Evolutionary conservation across 2,329 filamentous ascomycete genomes (phyloP).

Genomic region (Sporothrix variecibatus): DNA sequence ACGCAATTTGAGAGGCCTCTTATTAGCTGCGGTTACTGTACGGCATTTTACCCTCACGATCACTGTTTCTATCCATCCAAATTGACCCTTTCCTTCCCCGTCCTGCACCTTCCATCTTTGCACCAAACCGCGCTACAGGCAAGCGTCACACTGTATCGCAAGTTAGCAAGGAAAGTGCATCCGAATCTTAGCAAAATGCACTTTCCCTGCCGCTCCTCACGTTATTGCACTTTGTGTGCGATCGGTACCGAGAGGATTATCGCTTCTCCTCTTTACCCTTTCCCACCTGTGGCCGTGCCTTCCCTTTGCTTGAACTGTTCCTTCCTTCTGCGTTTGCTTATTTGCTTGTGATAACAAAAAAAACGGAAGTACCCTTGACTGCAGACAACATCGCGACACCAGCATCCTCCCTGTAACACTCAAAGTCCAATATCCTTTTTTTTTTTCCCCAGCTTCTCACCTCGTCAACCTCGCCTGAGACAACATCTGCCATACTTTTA

Average conservation of each 20-base stretch:
- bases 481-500: not conserved
- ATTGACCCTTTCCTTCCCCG: not conserved
- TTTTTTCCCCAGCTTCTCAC: slow-evolving; percentile 2
- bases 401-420: not conserved
- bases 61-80: not conserved
- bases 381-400: not conserved
- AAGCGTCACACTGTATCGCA: not conserved
- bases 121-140: not conserved
- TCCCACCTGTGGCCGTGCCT: not conserved
- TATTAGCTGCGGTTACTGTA: too few relatives aligned
- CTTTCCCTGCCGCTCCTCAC: not conserved
- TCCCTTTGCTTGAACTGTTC: not conserved
- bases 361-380: not conserved
- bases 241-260: not conserved
- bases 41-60: not conserved
- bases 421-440: not conserved
- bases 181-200: not conserved
- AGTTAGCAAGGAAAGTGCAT: not conserved
- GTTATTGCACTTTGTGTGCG: not conserved
- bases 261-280: not conserved
- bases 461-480: slow-evolving; percentile 12
- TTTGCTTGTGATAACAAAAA: too few relatives aligned
- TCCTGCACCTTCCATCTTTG: not conserved
- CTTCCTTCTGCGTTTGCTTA: not conserved
- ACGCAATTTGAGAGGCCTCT: not conserved